Evolutionary conservation across 208 protist species (phyloP), one percentile per base, ranked within the genome.

Genomic region (Zelonia costaricensis): DNA sequence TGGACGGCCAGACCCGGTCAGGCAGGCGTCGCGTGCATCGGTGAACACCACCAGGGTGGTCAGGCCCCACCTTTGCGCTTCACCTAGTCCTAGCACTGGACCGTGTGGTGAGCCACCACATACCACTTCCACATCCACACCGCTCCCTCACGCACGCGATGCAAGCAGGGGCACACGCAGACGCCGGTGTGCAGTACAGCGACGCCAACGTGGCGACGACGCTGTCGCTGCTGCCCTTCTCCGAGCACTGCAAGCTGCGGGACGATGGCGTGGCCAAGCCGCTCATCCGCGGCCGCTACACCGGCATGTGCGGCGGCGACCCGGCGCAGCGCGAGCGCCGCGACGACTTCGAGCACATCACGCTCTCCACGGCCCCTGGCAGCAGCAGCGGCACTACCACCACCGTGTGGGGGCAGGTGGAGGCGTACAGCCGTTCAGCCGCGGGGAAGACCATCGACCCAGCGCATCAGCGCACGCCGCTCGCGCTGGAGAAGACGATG

Each of bases 401-500:
- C 15, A 30, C 16, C 25, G 23, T 65, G 16, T 58, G 40, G 18
- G 56, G 74, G 3, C 63, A 72, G 40, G 78, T 94, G 22, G 88
- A 91, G 63, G 55, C 80, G 0, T 91, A 85, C 72, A 84, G 77
- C 52, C 88, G 88, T 8, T 89, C 84, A 15, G 70, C 84, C 0
- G 84, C 88, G 0, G 88, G 88, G 2, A 80, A 80, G 35, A 74
- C 78, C 16, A 76, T 88, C 20, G 79, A 84, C 48, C 67, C 71
- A 15, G 49, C 30, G 16, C 47, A 62, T 20, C 69, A 85, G n/a
- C 88, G 88, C 57, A 81, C 77, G 13, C 80, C 84, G 5, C 55
- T 74, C 7, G 84, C 88, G 35, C 76, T 94, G 39, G 83, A 91
- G 62, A 94, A 94, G 66, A 60, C 70, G 36, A 91, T 94, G 84